A percentile compares a stretch with the other conserved stretches of the same genome.
These are phyloP conservation scores for Silene noctiflora DNA, from an alignment of 179 eudicot species.

Conservation along the genomic window DNA sequence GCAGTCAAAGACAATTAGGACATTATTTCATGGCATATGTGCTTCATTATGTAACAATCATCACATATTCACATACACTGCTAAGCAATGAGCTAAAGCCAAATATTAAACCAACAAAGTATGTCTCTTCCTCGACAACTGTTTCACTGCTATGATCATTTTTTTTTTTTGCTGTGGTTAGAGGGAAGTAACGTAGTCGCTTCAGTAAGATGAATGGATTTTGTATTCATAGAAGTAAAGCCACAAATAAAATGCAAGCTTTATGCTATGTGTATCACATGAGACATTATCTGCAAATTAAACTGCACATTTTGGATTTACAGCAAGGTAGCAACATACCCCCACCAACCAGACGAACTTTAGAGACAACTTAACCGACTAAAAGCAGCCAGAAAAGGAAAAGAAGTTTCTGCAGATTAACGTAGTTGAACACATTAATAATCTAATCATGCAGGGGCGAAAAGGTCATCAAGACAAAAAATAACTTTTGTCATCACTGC, in stretches of 20 bases:
- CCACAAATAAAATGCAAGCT: neutral
- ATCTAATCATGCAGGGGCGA: neutral
- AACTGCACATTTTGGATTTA: neutral
- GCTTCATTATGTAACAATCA: neutral
- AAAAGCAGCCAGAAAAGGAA: neutral
- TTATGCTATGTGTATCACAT: neutral
- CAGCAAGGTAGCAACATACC: slow-evolving; percentile 3
- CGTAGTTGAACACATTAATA: neutral
- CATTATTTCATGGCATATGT: neutral
- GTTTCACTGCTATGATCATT: neutral
- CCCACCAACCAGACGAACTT: slow-evolving; percentile 11
- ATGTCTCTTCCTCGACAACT: neutral
- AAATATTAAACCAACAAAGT: neutral
- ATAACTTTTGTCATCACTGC: neutral
- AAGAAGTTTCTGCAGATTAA: neutral
- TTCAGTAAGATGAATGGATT: neutral
- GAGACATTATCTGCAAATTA: neutral
- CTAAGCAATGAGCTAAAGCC: neutral
- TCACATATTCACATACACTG: neutral
- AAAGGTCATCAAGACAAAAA: neutral
- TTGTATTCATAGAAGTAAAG: neutral
- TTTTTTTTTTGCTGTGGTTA: neutral
- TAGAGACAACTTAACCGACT: neutral
- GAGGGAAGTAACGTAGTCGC: neutral
- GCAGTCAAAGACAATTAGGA: neutral